Percentiles rank a stretch among this genome's conserved stretches.
Conservation (phyloP, 805 yeast genomes). For the Candida bentonensis region DNA sequence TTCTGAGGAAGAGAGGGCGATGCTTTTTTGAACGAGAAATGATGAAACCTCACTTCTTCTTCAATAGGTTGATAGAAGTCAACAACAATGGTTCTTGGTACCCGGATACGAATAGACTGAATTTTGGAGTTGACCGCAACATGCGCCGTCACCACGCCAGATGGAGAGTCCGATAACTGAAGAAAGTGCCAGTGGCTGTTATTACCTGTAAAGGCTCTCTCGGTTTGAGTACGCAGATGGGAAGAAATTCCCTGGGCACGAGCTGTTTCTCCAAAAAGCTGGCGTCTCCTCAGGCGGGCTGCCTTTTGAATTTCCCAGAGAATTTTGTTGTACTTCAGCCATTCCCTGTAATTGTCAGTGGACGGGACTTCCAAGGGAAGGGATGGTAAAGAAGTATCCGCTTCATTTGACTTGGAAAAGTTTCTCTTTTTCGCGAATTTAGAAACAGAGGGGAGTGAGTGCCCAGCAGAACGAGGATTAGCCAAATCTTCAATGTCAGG, state of each 20-base stretch:
- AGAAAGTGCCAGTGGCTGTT: constrained; percentile 80
- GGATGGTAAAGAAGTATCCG: constrained; percentile 9
- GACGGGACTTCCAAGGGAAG: constrained; percentile 15
- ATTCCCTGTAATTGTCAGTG: constrained; percentile 26
- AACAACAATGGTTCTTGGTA: constrained; percentile 64
- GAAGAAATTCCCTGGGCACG: constrained; percentile 42
- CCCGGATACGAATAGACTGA: constrained; percentile 56
- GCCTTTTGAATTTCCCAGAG: constrained; percentile 75
- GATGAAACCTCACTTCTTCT: background rate
- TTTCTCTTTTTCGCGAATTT: constrained; percentile 7
- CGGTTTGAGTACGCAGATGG: constrained; percentile 59
- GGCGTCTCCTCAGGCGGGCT: constrained; percentile 55
- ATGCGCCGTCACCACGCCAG: constrained; percentile 41
- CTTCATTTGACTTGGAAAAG: constrained; percentile 13
- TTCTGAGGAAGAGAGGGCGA: constrained; percentile 61
- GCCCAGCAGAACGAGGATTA: constrained; percentile 5
- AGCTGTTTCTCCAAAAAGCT: constrained; percentile 59
- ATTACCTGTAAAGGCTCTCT: constrained; percentile 42
- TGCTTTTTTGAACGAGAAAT: constrained; percentile 36
- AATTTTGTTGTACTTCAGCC: constrained; percentile 61
- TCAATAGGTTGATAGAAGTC: constrained; percentile 8
- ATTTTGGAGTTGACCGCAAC: constrained; percentile 57
- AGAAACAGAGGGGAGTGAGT: constrained; percentile 14
- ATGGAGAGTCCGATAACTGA: constrained; percentile 39
- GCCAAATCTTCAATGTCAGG: constrained; percentile 72